Percentiles rank a stretch among this genome's conserved stretches.
These are phyloP conservation scores for Globisporangium acanthophoron DNA, from an alignment of 352 stramenopile genomes.

Conservation along the genomic window DNA sequence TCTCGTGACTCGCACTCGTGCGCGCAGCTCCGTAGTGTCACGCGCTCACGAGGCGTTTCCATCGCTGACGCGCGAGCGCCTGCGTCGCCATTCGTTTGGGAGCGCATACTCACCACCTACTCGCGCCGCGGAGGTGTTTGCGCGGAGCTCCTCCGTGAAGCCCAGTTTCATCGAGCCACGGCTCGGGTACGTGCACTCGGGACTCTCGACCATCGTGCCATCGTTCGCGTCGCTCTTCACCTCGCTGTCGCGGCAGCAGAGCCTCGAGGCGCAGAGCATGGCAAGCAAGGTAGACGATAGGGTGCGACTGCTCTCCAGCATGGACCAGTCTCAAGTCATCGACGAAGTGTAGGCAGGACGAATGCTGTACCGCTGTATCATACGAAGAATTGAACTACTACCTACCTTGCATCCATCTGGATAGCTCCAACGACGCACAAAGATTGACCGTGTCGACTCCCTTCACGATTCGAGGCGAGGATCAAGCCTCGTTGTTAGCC, in stretches of 20 bases:
- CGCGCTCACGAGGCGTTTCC: neutral
- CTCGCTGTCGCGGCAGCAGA: slow-evolving; percentile 6
- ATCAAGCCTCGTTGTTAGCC: too few species aligned
- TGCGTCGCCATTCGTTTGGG: neutral
- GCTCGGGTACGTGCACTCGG: slow-evolving; percentile 8
- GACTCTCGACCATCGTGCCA: slow-evolving; percentile 6
- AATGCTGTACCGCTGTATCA: too few species aligned
- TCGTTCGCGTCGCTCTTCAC: slow-evolving; percentile 2
- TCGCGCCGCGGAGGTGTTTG: neutral
- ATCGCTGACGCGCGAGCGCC: neutral
- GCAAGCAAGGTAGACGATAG: neutral
- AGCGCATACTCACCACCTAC: neutral
- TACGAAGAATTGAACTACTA: neutral
- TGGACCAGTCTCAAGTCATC: neutral
- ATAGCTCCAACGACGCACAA: too few species aligned
- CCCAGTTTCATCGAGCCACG: slow-evolving; percentile 6
- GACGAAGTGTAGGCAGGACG: neutral
- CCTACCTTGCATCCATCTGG: too few species aligned
- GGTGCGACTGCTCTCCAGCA: neutral
- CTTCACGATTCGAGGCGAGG: too few species aligned
- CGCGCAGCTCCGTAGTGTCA: neutral
- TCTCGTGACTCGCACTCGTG: neutral
- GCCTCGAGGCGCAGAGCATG: neutral
- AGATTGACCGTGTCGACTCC: too few species aligned
- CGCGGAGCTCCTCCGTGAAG: neutral